phyloP scores from a whole-genome alignment of 306 rosid genomes.

The Arachis stenosperma region DNA sequence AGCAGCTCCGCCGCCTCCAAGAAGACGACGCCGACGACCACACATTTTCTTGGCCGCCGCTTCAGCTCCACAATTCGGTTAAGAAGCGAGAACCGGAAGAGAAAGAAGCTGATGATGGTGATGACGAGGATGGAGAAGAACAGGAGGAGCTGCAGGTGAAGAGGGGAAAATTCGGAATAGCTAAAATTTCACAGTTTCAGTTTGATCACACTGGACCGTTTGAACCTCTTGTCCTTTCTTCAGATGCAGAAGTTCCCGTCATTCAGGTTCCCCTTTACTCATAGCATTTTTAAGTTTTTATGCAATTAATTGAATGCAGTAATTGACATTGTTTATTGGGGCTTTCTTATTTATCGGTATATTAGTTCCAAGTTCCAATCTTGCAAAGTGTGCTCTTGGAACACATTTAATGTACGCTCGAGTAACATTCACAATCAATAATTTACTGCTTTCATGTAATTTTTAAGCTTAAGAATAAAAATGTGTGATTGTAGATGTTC shows the following conservation, averaged over 20 bases:
- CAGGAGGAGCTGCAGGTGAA: conserved; percentile 42
- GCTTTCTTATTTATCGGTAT: background rate
- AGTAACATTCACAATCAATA: no score
- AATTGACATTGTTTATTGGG: background rate
- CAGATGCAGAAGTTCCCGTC: conserved; percentile 52
- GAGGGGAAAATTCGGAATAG: conserved; percentile 37
- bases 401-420: no score
- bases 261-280: conserved; percentile 56
- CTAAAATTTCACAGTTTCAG: conserved; percentile 54
- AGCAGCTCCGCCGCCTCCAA: conserved; percentile 74
- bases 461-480: no score
- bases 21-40: conserved; percentile 35
- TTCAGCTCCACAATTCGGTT: conserved; percentile 33
- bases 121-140: conserved; percentile 35
- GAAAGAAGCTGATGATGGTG: conserved; percentile 20
- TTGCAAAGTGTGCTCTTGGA: no score
- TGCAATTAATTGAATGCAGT: background rate
- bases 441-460: no score
- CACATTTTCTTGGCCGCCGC: conserved; percentile 38
- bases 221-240: conserved; percentile 72
- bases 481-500: no score
- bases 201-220: conserved; percentile 76
- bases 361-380: no score
- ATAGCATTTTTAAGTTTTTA: background rate
- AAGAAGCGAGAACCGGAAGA: conserved; percentile 29